These are phyloP conservation scores for Fusarium miscanthi DNA, from an alignment of 2,329 filamentous ascomycete species.

Conservation along the genomic window DNA sequence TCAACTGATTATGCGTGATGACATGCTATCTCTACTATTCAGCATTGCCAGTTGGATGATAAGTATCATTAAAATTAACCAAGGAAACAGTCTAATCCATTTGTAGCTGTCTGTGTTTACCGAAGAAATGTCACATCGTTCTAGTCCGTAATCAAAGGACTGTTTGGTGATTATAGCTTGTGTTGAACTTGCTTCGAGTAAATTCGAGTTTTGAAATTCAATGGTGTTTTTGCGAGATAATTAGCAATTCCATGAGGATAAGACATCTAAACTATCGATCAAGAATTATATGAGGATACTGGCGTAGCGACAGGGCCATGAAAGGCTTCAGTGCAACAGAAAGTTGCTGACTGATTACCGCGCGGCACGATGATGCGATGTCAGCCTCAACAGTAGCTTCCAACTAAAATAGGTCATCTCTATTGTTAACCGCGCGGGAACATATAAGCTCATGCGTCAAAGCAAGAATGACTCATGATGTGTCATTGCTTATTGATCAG, in stretches of 20 bases:
- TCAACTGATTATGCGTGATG: not conserved
- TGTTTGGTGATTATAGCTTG: too few relatives aligned
- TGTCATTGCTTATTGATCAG: not conserved
- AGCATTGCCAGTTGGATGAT: too few relatives aligned
- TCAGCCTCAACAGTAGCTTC: not conserved
- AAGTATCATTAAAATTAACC: fast-evolving
- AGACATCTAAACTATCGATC: fast-evolving
- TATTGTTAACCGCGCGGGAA: not conserved
- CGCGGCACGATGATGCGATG: not conserved
- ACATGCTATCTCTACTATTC: fast-evolving
- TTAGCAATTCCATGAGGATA: fast-evolving
- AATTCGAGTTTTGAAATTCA: not conserved
- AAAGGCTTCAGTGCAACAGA: too few relatives aligned
- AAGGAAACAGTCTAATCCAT: fast-evolving
- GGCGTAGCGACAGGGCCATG: fast-evolving
- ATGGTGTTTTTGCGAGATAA: too few relatives aligned
- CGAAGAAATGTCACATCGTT: too few relatives aligned
- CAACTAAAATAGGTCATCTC: not conserved
- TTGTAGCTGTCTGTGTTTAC: fast-evolving
- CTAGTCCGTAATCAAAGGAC: too few relatives aligned
- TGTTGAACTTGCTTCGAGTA: too few relatives aligned
- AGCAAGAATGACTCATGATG: fast-evolving
- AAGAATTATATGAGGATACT: fast-evolving
- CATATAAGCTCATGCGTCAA: not conserved
- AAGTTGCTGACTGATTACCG: not conserved